Conservation (phyloP, 805 yeast genomes). For the Isabelozyma gotoi region DNA sequence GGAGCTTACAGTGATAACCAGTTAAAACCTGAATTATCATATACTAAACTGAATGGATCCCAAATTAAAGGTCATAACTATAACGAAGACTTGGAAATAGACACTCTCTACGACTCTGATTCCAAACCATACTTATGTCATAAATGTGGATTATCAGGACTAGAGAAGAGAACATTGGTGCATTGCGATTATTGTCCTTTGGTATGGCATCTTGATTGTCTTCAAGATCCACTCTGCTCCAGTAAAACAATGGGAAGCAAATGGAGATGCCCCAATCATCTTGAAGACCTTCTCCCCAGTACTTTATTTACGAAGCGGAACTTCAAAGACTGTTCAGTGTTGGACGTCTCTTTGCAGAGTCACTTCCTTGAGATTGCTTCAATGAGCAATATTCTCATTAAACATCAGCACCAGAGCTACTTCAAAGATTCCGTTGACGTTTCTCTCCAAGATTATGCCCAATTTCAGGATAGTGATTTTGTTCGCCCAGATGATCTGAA, state of each 20-base stretch:
- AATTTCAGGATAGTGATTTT: conserved; percentile 17
- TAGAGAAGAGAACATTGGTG: conserved; percentile 55
- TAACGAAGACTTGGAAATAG: conserved; percentile 58
- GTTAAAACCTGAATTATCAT: conserved; percentile 50
- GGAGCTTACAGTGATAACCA: conserved; percentile 69
- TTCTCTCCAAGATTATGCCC: conserved; percentile 28
- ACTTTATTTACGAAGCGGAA: conserved; percentile 40
- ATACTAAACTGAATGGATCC: conserved; percentile 24
- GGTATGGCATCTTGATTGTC: conserved; percentile 88
- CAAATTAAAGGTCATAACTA: conserved; percentile 38
- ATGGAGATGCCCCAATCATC: conserved; percentile 93
- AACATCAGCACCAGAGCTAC: conserved; percentile 34
- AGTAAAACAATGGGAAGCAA: conserved; percentile 72
- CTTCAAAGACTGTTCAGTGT: conserved; percentile 48
- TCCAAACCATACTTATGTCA: conserved; percentile 74
- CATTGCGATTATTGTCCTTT: conserved; percentile 83
- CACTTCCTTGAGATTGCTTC: conserved; percentile 32
- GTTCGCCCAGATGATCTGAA: conserved; percentile 1
- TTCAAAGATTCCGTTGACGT: conserved; percentile 17
- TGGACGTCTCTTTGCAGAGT: conserved; percentile 49
- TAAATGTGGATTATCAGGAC: conserved; percentile 71
- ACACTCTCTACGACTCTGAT: conserved; percentile 61
- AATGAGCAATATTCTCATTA: conserved; percentile 29
- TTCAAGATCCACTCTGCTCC: conserved; percentile 70
- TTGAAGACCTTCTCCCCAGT: conserved; percentile 47